Conservation (phyloP, 495 filamentous ascomycete genomes). For the Evernia prunastri region DNA sequence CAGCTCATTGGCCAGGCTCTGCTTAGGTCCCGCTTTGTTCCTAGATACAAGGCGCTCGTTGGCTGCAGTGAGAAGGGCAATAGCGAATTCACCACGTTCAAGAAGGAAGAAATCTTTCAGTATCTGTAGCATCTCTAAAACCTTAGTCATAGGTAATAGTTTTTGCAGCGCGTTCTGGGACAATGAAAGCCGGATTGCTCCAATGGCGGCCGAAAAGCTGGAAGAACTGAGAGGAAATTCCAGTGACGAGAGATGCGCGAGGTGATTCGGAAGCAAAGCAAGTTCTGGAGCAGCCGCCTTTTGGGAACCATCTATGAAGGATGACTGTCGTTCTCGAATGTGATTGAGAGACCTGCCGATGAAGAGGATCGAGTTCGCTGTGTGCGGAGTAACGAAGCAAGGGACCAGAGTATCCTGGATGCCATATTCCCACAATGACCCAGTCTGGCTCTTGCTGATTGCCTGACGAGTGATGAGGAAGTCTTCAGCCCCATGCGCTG, state of each 20-base stretch:
- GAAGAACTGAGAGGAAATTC: constrained; percentile 65
- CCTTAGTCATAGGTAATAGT: constrained; percentile 66
- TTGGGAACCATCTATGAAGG: constrained; percentile 28
- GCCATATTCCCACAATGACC: constrained; percentile 42
- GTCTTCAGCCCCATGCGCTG: constrained; percentile 57
- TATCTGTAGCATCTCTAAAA: constrained; percentile 68
- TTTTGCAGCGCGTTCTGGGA: constrained; percentile 75
- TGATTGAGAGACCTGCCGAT: constrained; percentile 85
- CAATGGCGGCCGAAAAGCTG: constrained; percentile 61
- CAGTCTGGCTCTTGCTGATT: constrained; percentile 33
- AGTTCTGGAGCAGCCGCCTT: constrained; percentile 46
- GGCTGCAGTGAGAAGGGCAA: constrained; percentile 76
- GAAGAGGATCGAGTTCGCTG: constrained; percentile 80
- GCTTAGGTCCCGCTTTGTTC: constrained; percentile 31
- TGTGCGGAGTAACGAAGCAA: constrained; percentile 64
- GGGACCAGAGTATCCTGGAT: constrained; percentile 57
- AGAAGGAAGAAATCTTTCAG: constrained; percentile 84
- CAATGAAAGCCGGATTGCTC: constrained; percentile 69
- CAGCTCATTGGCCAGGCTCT: constrained; percentile 32
- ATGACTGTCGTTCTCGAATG: constrained; percentile 50
- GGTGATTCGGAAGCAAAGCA: constrained; percentile 64
- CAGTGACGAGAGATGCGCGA: constrained; percentile 63
- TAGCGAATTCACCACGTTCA: constrained; percentile 81
- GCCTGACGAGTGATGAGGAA: constrained; percentile 62
- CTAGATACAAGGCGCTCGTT: constrained; percentile 61